A percentile compares a stretch with the other conserved stretches of the same genome.
phyloP scores from a whole-genome alignment of 805 yeast species.

The Ogataea glucozyma region DNA sequence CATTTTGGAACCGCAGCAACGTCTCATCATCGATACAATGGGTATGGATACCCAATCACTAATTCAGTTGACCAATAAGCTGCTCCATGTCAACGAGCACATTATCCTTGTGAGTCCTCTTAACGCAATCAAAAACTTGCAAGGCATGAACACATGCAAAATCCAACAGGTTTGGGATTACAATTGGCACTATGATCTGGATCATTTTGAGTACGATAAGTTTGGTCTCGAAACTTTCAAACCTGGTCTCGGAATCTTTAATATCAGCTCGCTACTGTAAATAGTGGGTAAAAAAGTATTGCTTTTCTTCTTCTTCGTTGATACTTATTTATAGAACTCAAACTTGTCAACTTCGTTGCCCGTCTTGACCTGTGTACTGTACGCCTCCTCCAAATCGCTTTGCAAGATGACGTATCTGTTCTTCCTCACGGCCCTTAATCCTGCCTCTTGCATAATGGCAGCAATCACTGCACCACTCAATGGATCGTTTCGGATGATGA shows the following conservation, averaged over 20 bases:
- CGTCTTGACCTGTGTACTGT: constrained; percentile 93
- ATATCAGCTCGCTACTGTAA: constrained; percentile 12
- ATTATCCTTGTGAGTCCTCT: constrained; percentile 32
- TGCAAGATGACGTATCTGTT: constrained; percentile 96
- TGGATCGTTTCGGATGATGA: constrained; percentile 94
- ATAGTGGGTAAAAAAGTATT: constrained; percentile 3
- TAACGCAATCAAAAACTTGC: constrained; percentile 28
- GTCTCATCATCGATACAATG: constrained; percentile 44
- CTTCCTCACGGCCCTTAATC: constrained; percentile 96
- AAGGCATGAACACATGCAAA: constrained; percentile 10
- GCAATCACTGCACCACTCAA: constrained; percentile 97
- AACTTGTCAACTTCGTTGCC: constrained; percentile 95
- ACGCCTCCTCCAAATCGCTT: constrained; percentile 96
- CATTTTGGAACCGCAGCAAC: constrained; percentile 13
- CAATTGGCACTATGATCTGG: constrained; percentile 63
- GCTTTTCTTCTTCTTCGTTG: too few relatives aligned
- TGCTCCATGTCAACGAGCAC: constrained; percentile 2
- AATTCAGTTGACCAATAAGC: constrained; percentile 6
- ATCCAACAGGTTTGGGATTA: constrained; percentile 37
- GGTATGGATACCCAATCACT: constrained; percentile 41
- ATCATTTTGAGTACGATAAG: constrained; percentile 62
- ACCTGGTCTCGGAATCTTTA: constrained; percentile 68
- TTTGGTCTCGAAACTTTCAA: constrained; percentile 41
- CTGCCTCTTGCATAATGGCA: constrained; percentile 99
- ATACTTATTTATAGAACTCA: constrained; percentile 82